phyloP scores from a whole-genome alignment of 257 asterid genomes.

The Henckelia pumila region DNA sequence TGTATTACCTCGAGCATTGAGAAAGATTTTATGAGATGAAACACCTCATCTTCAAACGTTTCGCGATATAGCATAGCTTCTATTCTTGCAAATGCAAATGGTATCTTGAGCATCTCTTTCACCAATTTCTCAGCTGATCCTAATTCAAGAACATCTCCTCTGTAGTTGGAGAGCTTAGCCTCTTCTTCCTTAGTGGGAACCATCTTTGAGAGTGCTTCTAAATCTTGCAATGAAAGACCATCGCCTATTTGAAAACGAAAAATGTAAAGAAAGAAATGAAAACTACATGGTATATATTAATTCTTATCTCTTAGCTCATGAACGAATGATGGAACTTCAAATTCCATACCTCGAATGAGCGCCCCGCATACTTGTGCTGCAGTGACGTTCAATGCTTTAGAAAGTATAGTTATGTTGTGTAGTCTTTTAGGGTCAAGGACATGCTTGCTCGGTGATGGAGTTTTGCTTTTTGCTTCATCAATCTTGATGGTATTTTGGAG shows the following conservation, averaged over 20 bases:
- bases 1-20: slow-evolving; percentile 75
- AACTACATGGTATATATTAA: too few species aligned
- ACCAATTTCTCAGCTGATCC: slow-evolving; percentile 90
- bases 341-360: slow-evolving; percentile 52
- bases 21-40: slow-evolving; percentile 80
- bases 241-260: slow-evolving; percentile 53
- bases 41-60: slow-evolving; percentile 79
- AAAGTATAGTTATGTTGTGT: slow-evolving; percentile 86
- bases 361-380: slow-evolving; percentile 81
- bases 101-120: slow-evolving; percentile 66
- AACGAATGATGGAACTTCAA: background rate
- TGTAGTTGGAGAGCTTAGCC: slow-evolving; percentile 59
- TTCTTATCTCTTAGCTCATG: background rate
- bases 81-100: slow-evolving; percentile 70
- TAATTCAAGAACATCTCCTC: slow-evolving; percentile 63
- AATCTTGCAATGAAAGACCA: slow-evolving; percentile 79
- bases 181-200: slow-evolving; percentile 88
- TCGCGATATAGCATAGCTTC: slow-evolving; percentile 91
- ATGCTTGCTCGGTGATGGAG: slow-evolving; percentile 86
- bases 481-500: slow-evolving; percentile 56
- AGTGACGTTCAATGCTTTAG: slow-evolving; percentile 75
- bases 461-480: slow-evolving; percentile 68
- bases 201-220: slow-evolving; percentile 88
- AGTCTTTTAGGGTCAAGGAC: slow-evolving; percentile 93
- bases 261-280: background rate